phyloP scores from a whole-genome alignment of 1,284 basidiomycete species.

The Clitocybe nebularis region DNA sequence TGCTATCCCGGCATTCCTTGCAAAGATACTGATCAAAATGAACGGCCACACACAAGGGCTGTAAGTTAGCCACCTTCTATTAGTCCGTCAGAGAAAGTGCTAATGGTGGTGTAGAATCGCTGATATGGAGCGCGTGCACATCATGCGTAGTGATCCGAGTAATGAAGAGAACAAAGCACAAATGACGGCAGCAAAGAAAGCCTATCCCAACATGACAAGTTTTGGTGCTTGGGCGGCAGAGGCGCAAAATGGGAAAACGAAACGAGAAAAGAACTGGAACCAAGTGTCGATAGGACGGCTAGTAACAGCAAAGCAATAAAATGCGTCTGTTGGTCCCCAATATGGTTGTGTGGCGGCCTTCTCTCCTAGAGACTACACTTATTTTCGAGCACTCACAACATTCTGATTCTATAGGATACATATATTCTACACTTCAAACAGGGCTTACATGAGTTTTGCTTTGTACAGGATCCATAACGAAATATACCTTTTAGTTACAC shows the following conservation, averaged over 20 bases:
- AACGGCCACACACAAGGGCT: slow-evolving; percentile 29
- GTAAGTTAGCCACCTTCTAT: slow-evolving; percentile 24
- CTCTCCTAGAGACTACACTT: neutral
- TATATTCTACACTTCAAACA: neutral
- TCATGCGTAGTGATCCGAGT: slow-evolving; percentile 14
- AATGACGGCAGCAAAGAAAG: slow-evolving; percentile 18
- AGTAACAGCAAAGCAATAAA: slow-evolving; percentile 19
- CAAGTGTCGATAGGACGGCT: slow-evolving; percentile 27
- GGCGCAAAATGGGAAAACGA: slow-evolving; percentile 9
- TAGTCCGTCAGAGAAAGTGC: neutral
- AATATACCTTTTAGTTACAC: slow-evolving; percentile 29
- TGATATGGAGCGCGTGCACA: slow-evolving; percentile 29
- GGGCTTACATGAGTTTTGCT: neutral
- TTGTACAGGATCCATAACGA: slow-evolving; percentile 3
- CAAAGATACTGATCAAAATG: slow-evolving; percentile 22
- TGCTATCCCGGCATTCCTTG: slow-evolving; percentile 26
- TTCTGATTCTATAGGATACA: neutral
- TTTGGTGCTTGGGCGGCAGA: slow-evolving; percentile 29
- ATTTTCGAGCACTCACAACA: neutral
- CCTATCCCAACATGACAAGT: slow-evolving; percentile 27
- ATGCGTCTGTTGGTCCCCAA: neutral
- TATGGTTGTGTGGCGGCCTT: neutral
- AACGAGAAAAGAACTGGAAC: slow-evolving; percentile 27
- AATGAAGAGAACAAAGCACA: slow-evolving; percentile 20
- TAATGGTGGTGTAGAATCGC: slow-evolving; percentile 19